Evolutionary conservation across 768 basidiomycete species (phyloP).

Genomic region (Epithele typhae): DNA sequence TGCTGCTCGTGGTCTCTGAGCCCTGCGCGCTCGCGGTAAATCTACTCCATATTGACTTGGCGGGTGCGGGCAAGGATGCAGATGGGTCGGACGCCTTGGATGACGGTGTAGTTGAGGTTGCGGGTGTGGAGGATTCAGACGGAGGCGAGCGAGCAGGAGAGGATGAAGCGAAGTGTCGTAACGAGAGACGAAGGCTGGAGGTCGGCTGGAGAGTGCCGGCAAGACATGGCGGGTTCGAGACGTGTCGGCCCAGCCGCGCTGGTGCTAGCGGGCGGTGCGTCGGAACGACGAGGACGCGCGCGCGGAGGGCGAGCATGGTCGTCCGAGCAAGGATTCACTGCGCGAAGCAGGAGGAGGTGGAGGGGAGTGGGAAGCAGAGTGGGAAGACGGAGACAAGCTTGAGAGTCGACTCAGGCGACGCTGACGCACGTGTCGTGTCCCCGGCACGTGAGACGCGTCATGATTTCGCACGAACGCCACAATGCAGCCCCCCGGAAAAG

Average conservation of each 20-base stretch:
- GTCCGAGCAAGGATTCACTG: no score
- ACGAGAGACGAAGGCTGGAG: background rate
- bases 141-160: background rate
- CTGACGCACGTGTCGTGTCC: slow-evolving; percentile 1
- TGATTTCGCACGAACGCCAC: no score
- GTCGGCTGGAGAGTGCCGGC: background rate
- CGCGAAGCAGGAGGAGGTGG: no score
- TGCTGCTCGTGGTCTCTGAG: slow-evolving; percentile 25
- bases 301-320: slow-evolving; percentile 12
- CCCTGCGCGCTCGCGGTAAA: slow-evolving; percentile 11
- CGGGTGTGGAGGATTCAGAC: background rate
- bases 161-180: slow-evolving; percentile 1
- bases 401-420: background rate
- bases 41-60: slow-evolving; percentile 15
- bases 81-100: background rate
- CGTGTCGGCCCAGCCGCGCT: slow-evolving; percentile 11
- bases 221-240: slow-evolving; percentile 7
- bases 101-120: background rate
- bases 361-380: slow-evolving; percentile 4
- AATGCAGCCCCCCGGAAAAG: no score
- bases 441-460: background rate
- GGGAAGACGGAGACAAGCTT: no score
- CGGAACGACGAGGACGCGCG: slow-evolving; percentile 5
- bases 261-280: background rate
- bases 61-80: background rate